These are phyloP conservation scores for Bassia scoparia DNA, from an alignment of 148 eudicot genomes.

Conservation along the genomic window DNA sequence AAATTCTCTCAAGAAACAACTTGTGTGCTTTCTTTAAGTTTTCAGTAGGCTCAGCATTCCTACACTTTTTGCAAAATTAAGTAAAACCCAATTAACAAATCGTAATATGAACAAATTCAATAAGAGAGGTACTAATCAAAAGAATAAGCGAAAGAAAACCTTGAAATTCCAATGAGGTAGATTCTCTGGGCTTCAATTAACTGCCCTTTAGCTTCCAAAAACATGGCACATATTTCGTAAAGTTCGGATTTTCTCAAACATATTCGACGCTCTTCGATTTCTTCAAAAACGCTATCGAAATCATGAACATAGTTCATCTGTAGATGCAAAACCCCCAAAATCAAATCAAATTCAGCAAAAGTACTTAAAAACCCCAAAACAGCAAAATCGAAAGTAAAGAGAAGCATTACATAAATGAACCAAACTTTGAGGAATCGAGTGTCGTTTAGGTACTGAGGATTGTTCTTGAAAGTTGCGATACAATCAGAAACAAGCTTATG, in stretches of 20 bases:
- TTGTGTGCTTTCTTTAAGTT: slow-evolving; percentile 66
- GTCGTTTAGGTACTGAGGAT: slow-evolving; percentile 54
- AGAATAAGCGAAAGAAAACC: slow-evolving; percentile 24
- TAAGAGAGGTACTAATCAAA: no score
- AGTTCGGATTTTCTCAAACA: slow-evolving; percentile 45
- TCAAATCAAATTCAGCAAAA: background rate
- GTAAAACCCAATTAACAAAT: background rate
- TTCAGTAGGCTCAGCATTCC: slow-evolving; percentile 87
- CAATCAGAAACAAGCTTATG: slow-evolving; percentile 49
- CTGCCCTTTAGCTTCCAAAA: slow-evolving; percentile 70
- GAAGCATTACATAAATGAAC: slow-evolving; percentile 62
- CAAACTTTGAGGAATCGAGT: slow-evolving; percentile 85
- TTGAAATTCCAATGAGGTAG: slow-evolving; percentile 72
- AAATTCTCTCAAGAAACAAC: slow-evolving; percentile 59
- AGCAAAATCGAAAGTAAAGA: background rate
- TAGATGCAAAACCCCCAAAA: background rate
- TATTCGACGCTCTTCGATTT: slow-evolving; percentile 55
- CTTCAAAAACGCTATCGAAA: slow-evolving; percentile 40
- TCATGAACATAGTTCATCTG: slow-evolving; percentile 62
- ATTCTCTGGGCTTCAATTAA: slow-evolving; percentile 53
- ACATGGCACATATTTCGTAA: slow-evolving; percentile 56
- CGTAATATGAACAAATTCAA: no score
- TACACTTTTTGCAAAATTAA: slow-evolving; percentile 23
- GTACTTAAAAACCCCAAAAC: background rate
- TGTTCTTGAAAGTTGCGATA: slow-evolving; percentile 50